These are phyloP conservation scores for Pseudogymnoascus sp. DNA, from an alignment of 2,329 filamentous ascomycete genomes.

Conservation along the genomic window DNA sequence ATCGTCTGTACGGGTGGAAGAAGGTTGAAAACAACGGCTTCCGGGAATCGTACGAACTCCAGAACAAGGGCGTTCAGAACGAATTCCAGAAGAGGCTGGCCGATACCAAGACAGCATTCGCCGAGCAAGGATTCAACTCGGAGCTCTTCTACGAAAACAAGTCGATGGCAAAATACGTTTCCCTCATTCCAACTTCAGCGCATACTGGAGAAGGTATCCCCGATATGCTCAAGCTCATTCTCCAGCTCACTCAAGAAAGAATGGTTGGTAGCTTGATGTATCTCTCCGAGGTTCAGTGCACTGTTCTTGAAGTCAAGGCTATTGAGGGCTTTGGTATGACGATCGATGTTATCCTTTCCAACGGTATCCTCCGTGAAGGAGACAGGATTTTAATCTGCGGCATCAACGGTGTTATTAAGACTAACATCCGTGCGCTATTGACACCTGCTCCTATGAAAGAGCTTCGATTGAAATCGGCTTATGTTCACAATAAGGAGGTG, in stretches of 20 bases:
- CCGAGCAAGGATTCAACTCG: slow-evolving; percentile 96
- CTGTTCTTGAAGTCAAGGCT: slow-evolving; percentile 96
- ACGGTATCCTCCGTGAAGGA: slow-evolving; percentile 89
- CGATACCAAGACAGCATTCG: slow-evolving; percentile 86
- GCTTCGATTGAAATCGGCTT: slow-evolving; percentile 87
- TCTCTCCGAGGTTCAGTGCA: slow-evolving; percentile 93
- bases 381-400: slow-evolving; percentile 93
- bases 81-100: slow-evolving; percentile 89
- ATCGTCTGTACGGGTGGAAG: slow-evolving; percentile 98
- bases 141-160: slow-evolving; percentile 98
- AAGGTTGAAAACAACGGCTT: slow-evolving; percentile 98
- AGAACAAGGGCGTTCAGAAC: slow-evolving; percentile 87
- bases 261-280: slow-evolving; percentile 99
- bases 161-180: slow-evolving; percentile 89
- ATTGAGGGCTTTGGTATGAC: slow-evolving; percentile 98
- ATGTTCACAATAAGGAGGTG: slow-evolving; percentile 98
- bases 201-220: slow-evolving; percentile 99
- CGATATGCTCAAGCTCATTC: slow-evolving; percentile 94
- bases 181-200: slow-evolving; percentile 93
- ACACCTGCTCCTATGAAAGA: slow-evolving; percentile 92
- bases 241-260: slow-evolving; percentile 88
- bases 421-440: slow-evolving; percentile 88
- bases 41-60: slow-evolving; percentile 79
- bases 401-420: slow-evolving; percentile 91
- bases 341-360: slow-evolving; percentile 93